Evolutionary conservation across 441 rosid species (phyloP), one percentile per base, ranked within the genome.

Genomic region (Populus hybrid): DNA sequence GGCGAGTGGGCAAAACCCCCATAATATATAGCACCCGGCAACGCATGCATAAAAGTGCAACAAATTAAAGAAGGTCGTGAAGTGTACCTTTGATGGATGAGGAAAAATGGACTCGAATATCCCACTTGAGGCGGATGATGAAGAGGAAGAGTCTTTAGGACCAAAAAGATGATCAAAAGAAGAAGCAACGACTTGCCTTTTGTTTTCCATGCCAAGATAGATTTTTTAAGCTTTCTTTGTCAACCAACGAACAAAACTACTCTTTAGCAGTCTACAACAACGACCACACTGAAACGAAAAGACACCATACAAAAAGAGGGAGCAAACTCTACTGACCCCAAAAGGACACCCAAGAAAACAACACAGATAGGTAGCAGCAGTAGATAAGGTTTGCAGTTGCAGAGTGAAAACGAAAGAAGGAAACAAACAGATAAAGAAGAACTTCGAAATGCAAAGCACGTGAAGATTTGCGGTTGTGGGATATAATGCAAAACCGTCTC

Each of bases 131-230:
- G 88, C 72, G 6, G 86, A 77, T 9, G 83, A 74, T 7, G 84
- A 74, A n/a, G 88, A 69, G 53, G 87, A 80, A 11, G 90, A 78
- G 59, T 89, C 86, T 79, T 82, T 90, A 29, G 89, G 90, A 73
- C 92, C 89, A 69, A 91, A 87, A 16, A 91, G 86, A 73, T 87
- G 88, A 85, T 87, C 94, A 53, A 89, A 80, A 64, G 89, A 85
- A 31, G 86, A 78, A 53, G 78, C 74, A 64, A 86, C 82, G 29
- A 26, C 77, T 69, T 80, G 86, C 73, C 69, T 84, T 77, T 80
- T 87, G 83, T 83, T 85, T 53, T 87, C 94, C 94, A 90, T 90
- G 53, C 21, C 14, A 11, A 53, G 23, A 42, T 10, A 9, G 11
- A 12, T 5, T 7, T 26, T 20, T 10, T 3, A 73, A 74, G 23